A percentile compares a stretch with the other conserved stretches of the same genome.
Evolutionary conservation across 2,329 filamentous ascomycete genomes (phyloP).

Genomic region (Colletotrichum musicola): DNA sequence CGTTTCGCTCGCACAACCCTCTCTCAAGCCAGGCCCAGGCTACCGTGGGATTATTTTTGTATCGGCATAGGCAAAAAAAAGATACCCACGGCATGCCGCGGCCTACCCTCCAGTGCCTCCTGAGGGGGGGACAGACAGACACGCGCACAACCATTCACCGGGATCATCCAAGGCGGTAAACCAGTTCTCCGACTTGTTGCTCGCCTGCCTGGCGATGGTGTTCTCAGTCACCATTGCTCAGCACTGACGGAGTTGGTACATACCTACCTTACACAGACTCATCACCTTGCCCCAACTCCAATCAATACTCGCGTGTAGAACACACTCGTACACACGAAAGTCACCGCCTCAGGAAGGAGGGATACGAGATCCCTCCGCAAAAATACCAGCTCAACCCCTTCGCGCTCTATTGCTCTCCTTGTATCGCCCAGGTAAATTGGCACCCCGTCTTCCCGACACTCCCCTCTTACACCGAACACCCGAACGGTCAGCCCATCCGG

Average conservation of each 20-base stretch:
- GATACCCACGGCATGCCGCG: neutral
- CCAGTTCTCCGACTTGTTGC: too few relatives aligned
- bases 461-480: slow-evolving; percentile 23
- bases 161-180: slow-evolving; percentile 25
- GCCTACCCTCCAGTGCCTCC: too few relatives aligned
- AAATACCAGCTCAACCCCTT: slow-evolving; percentile 5
- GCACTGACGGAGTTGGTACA: too few relatives aligned
- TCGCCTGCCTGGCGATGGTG: too few relatives aligned
- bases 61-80: slow-evolving; percentile 23
- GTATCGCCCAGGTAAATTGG: slow-evolving; percentile 15
- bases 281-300: too few relatives aligned
- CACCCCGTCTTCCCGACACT: slow-evolving; percentile 10
- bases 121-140: too few relatives aligned
- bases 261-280: too few relatives aligned
- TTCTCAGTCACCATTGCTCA: too few relatives aligned
- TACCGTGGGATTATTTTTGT: slow-evolving; percentile 10
- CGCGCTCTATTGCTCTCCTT: slow-evolving; percentile 5
- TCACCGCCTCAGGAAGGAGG: neutral
- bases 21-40: slow-evolving; percentile 4
- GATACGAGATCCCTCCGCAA: slow-evolving; percentile 1
- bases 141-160: neutral
- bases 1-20: slow-evolving; percentile 19
- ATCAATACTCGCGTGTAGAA: too few relatives aligned
- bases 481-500: slow-evolving; percentile 31
- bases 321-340: too few relatives aligned